Conservation (phyloP, 2,329 filamentous ascomycete species). For the Cryphonectria carpinicola region DNA sequence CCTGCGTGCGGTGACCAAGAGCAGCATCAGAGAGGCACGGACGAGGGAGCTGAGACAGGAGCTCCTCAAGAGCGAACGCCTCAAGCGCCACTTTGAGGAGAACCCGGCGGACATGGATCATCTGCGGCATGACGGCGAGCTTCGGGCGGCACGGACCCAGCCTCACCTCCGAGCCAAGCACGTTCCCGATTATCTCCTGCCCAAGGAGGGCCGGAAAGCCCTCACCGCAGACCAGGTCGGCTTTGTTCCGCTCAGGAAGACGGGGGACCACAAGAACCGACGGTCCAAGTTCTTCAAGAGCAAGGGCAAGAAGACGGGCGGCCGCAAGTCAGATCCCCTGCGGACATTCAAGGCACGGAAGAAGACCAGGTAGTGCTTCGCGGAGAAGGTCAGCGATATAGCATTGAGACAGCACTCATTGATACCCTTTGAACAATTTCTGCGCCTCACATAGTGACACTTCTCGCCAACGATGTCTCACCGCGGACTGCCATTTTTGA, state of each 20-base stretch:
- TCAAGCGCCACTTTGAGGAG: constrained; percentile 95
- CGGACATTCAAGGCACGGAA: constrained; percentile 80
- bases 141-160: constrained; percentile 81
- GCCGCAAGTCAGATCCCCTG: constrained; percentile 79
- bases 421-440: constrained; percentile 6
- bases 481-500: not conserved
- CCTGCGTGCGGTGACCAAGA: constrained; percentile 83
- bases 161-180: constrained; percentile 77
- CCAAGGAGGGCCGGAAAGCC: constrained; percentile 72
- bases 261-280: constrained; percentile 49
- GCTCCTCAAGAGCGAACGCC: constrained; percentile 88
- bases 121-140: constrained; percentile 86
- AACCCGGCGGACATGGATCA: constrained; percentile 89
- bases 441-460: not conserved
- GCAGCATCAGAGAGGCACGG: constrained; percentile 87
- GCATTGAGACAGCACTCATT: constrained; percentile 2
- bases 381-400: not conserved
- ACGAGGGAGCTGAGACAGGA: constrained; percentile 87
- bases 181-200: constrained; percentile 91
- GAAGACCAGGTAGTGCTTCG: constrained; percentile 40
- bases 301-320: constrained; percentile 50
- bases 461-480: not conserved
- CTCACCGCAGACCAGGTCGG: constrained; percentile 69
- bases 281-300: constrained; percentile 49
- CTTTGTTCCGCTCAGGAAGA: constrained; percentile 71